Base-by-base conservation (phyloP, 2,329 filamentous ascomycete species). In the Fonsecaea monophora region DNA sequence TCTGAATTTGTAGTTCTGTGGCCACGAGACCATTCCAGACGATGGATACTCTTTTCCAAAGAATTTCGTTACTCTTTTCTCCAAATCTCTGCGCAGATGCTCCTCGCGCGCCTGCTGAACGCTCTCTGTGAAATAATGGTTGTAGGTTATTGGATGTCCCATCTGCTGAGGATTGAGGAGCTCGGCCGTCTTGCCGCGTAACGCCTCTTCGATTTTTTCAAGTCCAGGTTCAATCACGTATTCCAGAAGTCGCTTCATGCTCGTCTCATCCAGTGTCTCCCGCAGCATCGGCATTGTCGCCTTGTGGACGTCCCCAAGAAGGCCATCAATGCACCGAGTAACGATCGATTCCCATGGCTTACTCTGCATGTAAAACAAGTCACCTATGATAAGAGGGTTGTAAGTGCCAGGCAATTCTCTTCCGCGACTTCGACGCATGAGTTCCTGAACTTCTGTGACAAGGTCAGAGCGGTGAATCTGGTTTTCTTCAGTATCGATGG, bases 291-390 rank as follows among this genome's bases (percentile, higher is more conserved):
- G 70, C 1, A 73, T 40, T 1, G 84, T 68, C 57, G 83, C 81
- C 3, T 70, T 64, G 37, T 73, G 71, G 50, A 78, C 77, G 0
- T 73, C 70, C 0, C 69, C 55, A 42, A 77, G 74, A 38, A 84
- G 74, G 0, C 66, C 74, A 3, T 75, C 68, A 45, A 83, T 75
- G 61, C 83, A 80, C 0, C 68, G 53, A 2, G 53, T 62, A 2
- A 76, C 78, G 2, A 84, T 79, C 0, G 64, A 35, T 50, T 80
- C 74, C 89, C 87, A 91, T 0, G 82, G 83, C 6, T 70, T 62
- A 0, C 83, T 87, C 65, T 90, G 87, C 54, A 88, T 82, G 21
- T 77, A 77, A 72, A 91, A 91, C 0, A 91, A 74, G 25, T 89
- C 84, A 0, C 79, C 78, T 0, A 90, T 81, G 9, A 90, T 77